phyloP scores from a whole-genome alignment of 1,284 basidiomycete species.

The Ceratobasidium sp. region DNA sequence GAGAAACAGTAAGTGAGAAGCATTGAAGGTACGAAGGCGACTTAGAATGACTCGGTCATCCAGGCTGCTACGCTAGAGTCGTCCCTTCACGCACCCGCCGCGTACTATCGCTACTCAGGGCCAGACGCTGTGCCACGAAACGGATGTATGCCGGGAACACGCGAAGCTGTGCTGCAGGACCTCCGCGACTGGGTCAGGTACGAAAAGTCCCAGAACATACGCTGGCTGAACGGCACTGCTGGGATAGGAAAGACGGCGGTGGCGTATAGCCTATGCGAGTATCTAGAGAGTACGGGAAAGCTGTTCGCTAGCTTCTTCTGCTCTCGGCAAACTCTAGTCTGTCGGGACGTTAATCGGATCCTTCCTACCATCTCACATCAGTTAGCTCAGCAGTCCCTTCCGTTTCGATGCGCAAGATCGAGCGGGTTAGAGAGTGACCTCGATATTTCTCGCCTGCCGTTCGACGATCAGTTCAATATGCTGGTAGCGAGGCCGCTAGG shows the following conservation, averaged over 20 bases:
- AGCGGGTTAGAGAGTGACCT: too few species aligned
- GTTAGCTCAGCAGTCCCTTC: background rate
- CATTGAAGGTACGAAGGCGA: too few species aligned
- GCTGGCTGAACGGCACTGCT: slow-evolving; percentile 19
- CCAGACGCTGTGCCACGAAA: background rate
- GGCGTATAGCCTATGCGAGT: slow-evolving; percentile 6
- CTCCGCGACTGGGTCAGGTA: background rate
- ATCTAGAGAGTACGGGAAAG: background rate
- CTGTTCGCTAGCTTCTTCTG: slow-evolving; percentile 20
- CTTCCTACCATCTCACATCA: background rate
- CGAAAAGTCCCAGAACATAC: background rate
- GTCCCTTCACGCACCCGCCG: background rate
- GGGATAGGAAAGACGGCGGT: slow-evolving; percentile 3
- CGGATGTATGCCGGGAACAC: background rate
- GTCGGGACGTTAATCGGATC: background rate
- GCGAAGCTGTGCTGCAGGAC: background rate
- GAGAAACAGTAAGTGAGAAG: too few species aligned
- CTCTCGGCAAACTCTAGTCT: background rate
- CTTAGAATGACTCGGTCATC: too few species aligned
- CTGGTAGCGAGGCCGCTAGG: too few species aligned
- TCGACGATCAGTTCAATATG: too few species aligned
- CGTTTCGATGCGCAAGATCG: too few species aligned
- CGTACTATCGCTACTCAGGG: background rate
- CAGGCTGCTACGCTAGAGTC: too few species aligned
- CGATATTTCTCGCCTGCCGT: too few species aligned